A percentile compares a stretch with the other conserved stretches of the same genome.
These are phyloP conservation scores for Cyclostephanos invisitatus DNA, from an alignment of 108 stramenopile species.

Conservation along the genomic window DNA sequence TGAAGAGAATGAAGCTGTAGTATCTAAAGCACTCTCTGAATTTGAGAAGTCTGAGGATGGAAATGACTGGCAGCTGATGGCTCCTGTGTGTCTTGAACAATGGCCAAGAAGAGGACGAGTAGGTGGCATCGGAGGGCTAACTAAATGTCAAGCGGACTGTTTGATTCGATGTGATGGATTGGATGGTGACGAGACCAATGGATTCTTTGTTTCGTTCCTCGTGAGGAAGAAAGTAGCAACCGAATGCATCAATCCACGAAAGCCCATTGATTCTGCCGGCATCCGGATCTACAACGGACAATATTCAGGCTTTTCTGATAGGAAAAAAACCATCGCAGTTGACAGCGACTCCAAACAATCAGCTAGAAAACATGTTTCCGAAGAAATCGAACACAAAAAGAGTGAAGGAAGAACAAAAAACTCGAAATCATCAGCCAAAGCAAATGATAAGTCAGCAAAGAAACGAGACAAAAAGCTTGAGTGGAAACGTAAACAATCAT, in stretches of 20 bases:
- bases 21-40: constrained; percentile 70
- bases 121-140: constrained; percentile 63
- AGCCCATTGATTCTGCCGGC: background rate
- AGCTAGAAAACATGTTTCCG: background rate
- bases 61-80: constrained; percentile 58
- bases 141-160: constrained; percentile 64
- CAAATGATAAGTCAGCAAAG: constrained; percentile 50
- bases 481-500: constrained; percentile 76
- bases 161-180: constrained; percentile 88
- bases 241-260: constrained; percentile 2
- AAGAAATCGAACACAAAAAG: constrained; percentile 20
- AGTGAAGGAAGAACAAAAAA: constrained; percentile 5
- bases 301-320: constrained; percentile 11
- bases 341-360: background rate
- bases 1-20: constrained; percentile 95
- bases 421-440: constrained; percentile 11
- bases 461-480: constrained; percentile 77
- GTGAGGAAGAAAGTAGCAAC: constrained; percentile 50
- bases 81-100: constrained; percentile 70
- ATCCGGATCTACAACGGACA: constrained; percentile 12
- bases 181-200: constrained; percentile 93
- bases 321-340: background rate
- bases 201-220: constrained; percentile 96
- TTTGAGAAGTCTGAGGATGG: constrained; percentile 33
- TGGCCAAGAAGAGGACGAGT: constrained; percentile 88